Evolutionary conservation across 345 rosid species (phyloP).

Genomic region (Aurinia saxatilis): DNA sequence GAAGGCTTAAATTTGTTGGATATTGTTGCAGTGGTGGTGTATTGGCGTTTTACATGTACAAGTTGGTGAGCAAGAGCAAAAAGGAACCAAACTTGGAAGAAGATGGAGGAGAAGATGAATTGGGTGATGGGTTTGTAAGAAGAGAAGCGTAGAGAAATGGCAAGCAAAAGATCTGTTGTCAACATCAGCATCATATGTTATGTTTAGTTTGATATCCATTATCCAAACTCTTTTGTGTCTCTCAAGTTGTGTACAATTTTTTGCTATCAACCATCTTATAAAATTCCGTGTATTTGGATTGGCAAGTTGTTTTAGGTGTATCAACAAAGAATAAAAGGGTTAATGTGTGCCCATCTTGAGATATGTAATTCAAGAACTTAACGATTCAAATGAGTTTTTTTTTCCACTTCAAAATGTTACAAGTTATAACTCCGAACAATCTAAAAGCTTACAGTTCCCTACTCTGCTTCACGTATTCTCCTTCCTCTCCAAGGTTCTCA

Average conservation of each 20-base stretch:
- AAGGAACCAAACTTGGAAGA: constrained; percentile 30
- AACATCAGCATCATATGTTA: neutral
- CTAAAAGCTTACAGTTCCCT: no score
- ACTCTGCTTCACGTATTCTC: no score
- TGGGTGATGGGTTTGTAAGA: constrained; percentile 20
- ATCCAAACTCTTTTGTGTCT: neutral
- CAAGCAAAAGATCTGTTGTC: neutral
- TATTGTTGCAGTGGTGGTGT: constrained; percentile 62
- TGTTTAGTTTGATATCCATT: no score
- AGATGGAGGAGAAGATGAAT: constrained; percentile 35
- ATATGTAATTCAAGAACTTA: neutral
- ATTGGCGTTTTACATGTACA: constrained; percentile 61
- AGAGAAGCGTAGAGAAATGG: constrained; percentile 15
- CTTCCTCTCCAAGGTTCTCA: no score
- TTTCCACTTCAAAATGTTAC: neutral
- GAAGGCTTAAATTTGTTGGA: neutral
- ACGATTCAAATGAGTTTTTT: neutral
- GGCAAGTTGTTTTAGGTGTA: neutral
- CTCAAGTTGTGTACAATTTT: constrained; percentile 14
- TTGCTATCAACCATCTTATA: constrained; percentile 10
- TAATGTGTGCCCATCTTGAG: neutral
- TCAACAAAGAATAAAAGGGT: constrained; percentile 13
- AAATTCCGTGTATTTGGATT: neutral
- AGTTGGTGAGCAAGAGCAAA: constrained; percentile 31
- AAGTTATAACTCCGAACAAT: neutral